Evolutionary conservation across 169 alveolate species (phyloP), one percentile per base, ranked within the genome.

Genomic region (Cryptosporidium tyzzeri): DNA sequence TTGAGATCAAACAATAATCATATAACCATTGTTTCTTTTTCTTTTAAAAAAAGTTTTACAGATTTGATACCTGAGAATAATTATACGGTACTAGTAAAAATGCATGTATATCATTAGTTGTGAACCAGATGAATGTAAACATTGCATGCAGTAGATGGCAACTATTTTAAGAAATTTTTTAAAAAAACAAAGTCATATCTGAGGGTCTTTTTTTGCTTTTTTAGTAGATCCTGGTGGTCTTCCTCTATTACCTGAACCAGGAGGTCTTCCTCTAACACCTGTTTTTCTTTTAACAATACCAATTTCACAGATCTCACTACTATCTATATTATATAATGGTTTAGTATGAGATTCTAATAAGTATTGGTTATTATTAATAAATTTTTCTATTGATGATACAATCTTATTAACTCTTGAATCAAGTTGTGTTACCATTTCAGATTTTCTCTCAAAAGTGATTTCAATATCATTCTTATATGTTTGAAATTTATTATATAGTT

Each of bases 161-260:
- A 23, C 5, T 3, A 10, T 55, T n/a, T 9, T 55, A 9, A n/a
- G 35, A 2, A 5, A 23, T 21, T 26, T 55, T n/a, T 31, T 31
- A 31, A 31, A 31, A 31, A 31, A 31, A 1, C 0, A 55, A 16
- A 55, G 2, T 55, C 67, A 55, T 0, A 39, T 44, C 16, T n/a
- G 84, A 31, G 12, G 3, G 21, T 41, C 48, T 41, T 44, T 71
- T 7, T 71, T 71, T 0, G 67, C 62, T n/a, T 50, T 65, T 61
- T 80, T 80, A 16, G 89, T 80, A 26, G 80, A 61, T 26, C 89
- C 89, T 16, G 68, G 74, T 18, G 89, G 89, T n/a, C 89, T 59
- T 45, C 89, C 89, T 26, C 89, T 59, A 44, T 44, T 41, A 1
- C 68, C 70, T 18, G 86, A 53, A 0, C 89, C 89, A 5, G 89